Base-by-base conservation (phyloP, 2,329 filamentous ascomycete species). In the Penicillium sclerotigenum region DNA sequence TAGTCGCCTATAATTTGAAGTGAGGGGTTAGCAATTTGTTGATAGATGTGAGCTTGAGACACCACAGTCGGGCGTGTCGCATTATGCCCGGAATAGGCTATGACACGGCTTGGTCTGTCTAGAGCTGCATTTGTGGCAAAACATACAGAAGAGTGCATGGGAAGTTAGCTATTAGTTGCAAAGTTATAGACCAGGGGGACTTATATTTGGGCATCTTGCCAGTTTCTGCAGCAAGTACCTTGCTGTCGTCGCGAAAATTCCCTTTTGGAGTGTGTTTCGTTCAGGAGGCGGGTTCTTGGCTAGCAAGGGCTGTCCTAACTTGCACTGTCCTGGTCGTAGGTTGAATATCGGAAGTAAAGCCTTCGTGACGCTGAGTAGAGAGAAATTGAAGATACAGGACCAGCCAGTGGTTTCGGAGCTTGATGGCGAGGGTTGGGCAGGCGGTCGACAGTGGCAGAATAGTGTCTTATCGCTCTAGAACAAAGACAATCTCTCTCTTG, bases 181-280 rank as follows among this genome's bases (percentile, higher is more conserved):
- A n/a, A 9, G 36, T 50, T 24, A 47, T 14, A 29, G 26, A 52
- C 49, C 31, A 36, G 59, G 57, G 59, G 43, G 47, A 83, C 87
- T 84, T 84, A 93, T 91, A 94, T 83, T 93, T 93, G 57, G 89
- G 90, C 90, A 94, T 93, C 63, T 82, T 89, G 80, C 61, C 58
- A 50, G 34, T 53, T 64, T 60, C 38, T 51, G 54, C 54, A 57
- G 59, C 62, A 51, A 58, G 55, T 53, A 45, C 42, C 59, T 47
- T 47, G 56, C 42, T 54, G 63, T 56, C 54, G 55, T 59, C 43
- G 57, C 58, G 55, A 64, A 64, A 65, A 61, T 62, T 66, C 61
- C 55, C 52, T 56, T 50, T 56, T 24, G 54, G 45, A 47, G 38
- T 47, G 3, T 20, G 18, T 20, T 34, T 36, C 22, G 31, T 50